phyloP scores from a whole-genome alignment of 2,329 filamentous ascomycete species.

The Diaporthe nobilis region DNA sequence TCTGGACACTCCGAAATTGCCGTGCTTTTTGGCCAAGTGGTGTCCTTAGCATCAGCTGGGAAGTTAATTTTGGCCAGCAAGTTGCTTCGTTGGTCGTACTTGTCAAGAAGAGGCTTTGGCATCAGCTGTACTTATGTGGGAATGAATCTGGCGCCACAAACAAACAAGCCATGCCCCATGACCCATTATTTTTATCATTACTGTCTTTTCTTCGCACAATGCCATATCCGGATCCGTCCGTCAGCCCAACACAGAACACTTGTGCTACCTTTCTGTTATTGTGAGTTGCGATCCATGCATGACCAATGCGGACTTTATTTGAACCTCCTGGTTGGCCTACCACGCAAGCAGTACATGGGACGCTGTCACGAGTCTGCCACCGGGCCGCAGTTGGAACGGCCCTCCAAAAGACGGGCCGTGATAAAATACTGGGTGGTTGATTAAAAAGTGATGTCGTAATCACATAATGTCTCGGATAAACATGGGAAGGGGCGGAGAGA shows the following conservation, averaged over 20 bases:
- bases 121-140: constrained; percentile 6
- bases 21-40: not conserved
- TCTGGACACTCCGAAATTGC: not conserved
- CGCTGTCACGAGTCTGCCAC: not conserved
- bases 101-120: not conserved
- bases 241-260: not conserved
- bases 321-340: not conserved
- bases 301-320: not conserved
- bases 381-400: constrained; percentile 1
- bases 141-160: constrained; percentile 1
- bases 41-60: not conserved
- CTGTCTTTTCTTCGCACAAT: not conserved
- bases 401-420: constrained; percentile 11
- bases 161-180: not conserved
- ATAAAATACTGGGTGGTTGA: not conserved
- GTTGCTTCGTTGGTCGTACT: not conserved
- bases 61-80: not conserved
- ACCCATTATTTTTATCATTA: not conserved
- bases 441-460: constrained; percentile 16
- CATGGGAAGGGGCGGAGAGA: constrained; percentile 18
- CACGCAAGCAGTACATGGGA: not conserved
- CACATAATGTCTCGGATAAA: constrained; percentile 5
- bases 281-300: not conserved
- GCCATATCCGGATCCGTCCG: not conserved
- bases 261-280: not conserved